Percentiles rank a stretch among this genome's conserved stretches.
These are phyloP conservation scores for Protomyces inouyei DNA, from an alignment of 1,139 yeast species.

Conservation along the genomic window DNA sequence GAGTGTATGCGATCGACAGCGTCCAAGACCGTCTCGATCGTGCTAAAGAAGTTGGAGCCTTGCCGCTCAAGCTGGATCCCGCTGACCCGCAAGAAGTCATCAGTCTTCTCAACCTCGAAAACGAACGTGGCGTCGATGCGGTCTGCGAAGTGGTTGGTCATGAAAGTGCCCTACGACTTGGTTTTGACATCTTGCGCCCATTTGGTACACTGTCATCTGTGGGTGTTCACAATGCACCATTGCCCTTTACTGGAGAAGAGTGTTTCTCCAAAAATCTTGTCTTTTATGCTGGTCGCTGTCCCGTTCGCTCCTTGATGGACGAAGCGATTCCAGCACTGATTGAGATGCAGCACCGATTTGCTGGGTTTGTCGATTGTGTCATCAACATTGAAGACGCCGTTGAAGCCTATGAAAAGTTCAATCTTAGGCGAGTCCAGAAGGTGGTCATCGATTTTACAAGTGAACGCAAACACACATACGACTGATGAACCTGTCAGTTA, in stretches of 20 bases:
- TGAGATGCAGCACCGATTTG: slow-evolving; percentile 46
- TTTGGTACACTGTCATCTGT: slow-evolving; percentile 58
- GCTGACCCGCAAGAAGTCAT: slow-evolving; percentile 32
- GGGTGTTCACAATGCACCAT: slow-evolving; percentile 58
- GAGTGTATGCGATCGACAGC: slow-evolving; percentile 49
- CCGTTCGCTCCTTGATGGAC: slow-evolving; percentile 54
- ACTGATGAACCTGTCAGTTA: too few relatives aligned
- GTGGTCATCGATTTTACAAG: slow-evolving; percentile 44
- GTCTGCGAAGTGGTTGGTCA: slow-evolving; percentile 57
- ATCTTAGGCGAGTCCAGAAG: slow-evolving; percentile 53
- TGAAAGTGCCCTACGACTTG: slow-evolving; percentile 48
- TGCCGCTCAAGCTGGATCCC: slow-evolving; percentile 45
- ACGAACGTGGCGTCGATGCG: slow-evolving; percentile 53
- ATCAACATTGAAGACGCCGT: slow-evolving; percentile 42
- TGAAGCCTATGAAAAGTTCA: slow-evolving; percentile 51
- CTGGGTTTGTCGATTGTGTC: slow-evolving; percentile 47
- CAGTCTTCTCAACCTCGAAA: slow-evolving; percentile 38
- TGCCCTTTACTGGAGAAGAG: slow-evolving; percentile 57
- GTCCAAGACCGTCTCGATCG: slow-evolving; percentile 48
- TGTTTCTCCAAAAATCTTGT: slow-evolving; percentile 56
- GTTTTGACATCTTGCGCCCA: slow-evolving; percentile 53
- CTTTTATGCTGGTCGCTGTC: slow-evolving; percentile 61
- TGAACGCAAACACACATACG: neutral
- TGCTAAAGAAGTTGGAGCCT: slow-evolving; percentile 48
- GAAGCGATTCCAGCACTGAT: slow-evolving; percentile 53